Conservation (phyloP, 2,329 filamentous ascomycete species). For the Cercospora nicotianae region DNA sequence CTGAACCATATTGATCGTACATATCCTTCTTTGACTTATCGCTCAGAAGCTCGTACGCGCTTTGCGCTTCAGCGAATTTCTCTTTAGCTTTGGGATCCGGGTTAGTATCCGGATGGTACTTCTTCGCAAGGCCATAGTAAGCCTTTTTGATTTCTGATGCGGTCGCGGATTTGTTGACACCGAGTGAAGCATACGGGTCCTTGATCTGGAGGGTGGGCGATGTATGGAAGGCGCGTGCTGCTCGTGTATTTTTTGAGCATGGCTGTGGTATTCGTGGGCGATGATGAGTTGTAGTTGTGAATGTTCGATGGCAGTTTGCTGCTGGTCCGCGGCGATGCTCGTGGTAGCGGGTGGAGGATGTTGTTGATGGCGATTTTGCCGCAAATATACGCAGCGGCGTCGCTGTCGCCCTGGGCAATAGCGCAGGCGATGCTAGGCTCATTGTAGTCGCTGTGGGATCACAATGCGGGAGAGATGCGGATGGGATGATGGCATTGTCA, state of each 20-base stretch:
- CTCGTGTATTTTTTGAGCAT: slow-evolving; percentile 23
- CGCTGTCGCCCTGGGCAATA: slow-evolving; percentile 38
- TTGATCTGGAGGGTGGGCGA: slow-evolving; percentile 58
- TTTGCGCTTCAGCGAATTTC: slow-evolving; percentile 88
- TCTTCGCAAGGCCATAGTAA: slow-evolving; percentile 96
- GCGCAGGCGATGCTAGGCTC: slow-evolving; percentile 40
- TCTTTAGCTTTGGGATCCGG: slow-evolving; percentile 93
- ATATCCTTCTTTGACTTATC: slow-evolving; percentile 91
- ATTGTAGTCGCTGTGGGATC: slow-evolving; percentile 26
- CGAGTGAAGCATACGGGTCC: slow-evolving; percentile 85
- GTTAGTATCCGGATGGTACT: slow-evolving; percentile 97
- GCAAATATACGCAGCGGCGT: slow-evolving; percentile 39
- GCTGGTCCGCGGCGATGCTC: slow-evolving; percentile 18
- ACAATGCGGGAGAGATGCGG: background rate
- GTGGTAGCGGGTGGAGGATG: slow-evolving; percentile 21
- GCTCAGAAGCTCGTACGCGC: slow-evolving; percentile 89
- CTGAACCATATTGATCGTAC: slow-evolving; percentile 85
- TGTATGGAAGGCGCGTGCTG: slow-evolving; percentile 56
- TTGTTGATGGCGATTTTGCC: slow-evolving; percentile 30
- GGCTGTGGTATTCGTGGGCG: slow-evolving; percentile 18
- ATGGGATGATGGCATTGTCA: slow-evolving; percentile 4
- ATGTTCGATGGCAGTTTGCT: slow-evolving; percentile 19
- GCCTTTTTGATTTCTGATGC: slow-evolving; percentile 93
- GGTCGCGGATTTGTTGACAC: slow-evolving; percentile 78
- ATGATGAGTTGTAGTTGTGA: slow-evolving; percentile 21